Base-by-base conservation (phyloP, 2,329 filamentous ascomycete genomes). In the Curvularia lunata region DNA sequence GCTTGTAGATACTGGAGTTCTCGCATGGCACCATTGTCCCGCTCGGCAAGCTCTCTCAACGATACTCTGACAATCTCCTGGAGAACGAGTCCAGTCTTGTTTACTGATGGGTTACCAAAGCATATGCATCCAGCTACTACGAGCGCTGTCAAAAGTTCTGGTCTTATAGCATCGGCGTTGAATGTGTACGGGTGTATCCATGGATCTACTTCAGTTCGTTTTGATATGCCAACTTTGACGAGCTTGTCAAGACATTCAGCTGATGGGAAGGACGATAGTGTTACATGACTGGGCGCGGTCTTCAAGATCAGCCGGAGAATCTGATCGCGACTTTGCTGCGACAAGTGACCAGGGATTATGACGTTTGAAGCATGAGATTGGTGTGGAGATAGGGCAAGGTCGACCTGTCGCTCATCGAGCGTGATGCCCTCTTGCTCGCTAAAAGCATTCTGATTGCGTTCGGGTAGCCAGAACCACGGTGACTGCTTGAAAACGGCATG, bases 1-100 rank as follows among this genome's bases (percentile, higher is more conserved):
- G 82, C 79, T 65, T 85, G 84, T 30, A 84, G 77, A 13, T 80
- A 78, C 42, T 82, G 79, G 2, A 85, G 66, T 52, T 84, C 78
- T 19, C 83, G 76, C 23, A 70, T 67, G 30, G 59, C 63, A 34
- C 69, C 74, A 41, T 73, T 74, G 47, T 75, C 72, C 3, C 63
- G 58, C 51, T 75, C 72, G 1, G 56, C 56, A 12, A 73, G 54
- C 27, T 61, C 61, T 32, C 66, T 65, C 8, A 75, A 52, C 10
- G 72, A 68, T 5, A 71, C 68, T 46, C 70, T 62, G 16, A 68
- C 65, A 37, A 75, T 73, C 46, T 75, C 71, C 13, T 73, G 67
- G 0, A 74, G 57, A 2, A 70, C 59, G 2, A 74, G 54, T 0
- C 72, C 72, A 6, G 72, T 75, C 10, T 65, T 68, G 18, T 59